Conservation (phyloP, 805 yeast genomes). For the Nakazawaea wickerhamii region DNA sequence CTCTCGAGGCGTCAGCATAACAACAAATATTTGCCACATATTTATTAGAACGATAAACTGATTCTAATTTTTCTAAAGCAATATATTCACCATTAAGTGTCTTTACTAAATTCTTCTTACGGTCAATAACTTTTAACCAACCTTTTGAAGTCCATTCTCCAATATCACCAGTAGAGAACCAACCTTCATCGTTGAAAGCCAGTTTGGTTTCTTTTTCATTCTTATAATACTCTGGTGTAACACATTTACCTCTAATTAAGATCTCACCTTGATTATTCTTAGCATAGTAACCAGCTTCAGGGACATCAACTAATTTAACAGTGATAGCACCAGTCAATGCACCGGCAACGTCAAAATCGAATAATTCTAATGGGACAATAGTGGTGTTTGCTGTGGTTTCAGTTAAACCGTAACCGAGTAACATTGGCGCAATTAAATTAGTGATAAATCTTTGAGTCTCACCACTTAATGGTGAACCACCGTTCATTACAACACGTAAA, state of each 20-base stretch:
- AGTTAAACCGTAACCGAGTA: constrained; percentile 93
- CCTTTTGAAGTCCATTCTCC: constrained; percentile 88
- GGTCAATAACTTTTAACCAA: constrained; percentile 77
- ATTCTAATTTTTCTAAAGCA: constrained; percentile 92
- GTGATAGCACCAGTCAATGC: constrained; percentile 78
- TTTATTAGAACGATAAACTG: constrained; percentile 79
- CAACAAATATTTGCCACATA: constrained; percentile 80
- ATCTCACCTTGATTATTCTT: constrained; percentile 92
- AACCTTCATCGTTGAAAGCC: constrained; percentile 71
- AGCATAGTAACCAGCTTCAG: constrained; percentile 87
- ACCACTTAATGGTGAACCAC: constrained; percentile 84
- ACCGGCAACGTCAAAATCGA: constrained; percentile 78
- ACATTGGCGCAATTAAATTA: constrained; percentile 74
- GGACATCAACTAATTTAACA: constrained; percentile 83
- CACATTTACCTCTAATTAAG: constrained; percentile 68
- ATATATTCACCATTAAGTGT: constrained; percentile 96
- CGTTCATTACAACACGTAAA: constrained; percentile 68
- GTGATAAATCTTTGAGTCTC: constrained; percentile 81
- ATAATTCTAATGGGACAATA: constrained; percentile 56
- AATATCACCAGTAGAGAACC: constrained; percentile 97
- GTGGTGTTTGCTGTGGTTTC: constrained; percentile 91
- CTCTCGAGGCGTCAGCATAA: constrained; percentile 83
- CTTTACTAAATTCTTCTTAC: constrained; percentile 93
- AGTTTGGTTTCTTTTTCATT: constrained; percentile 75
- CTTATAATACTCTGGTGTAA: constrained; percentile 72